Base-by-base conservation (phyloP, 768 basidiomycete genomes). In the Sporobolomyces roseus region DNA sequence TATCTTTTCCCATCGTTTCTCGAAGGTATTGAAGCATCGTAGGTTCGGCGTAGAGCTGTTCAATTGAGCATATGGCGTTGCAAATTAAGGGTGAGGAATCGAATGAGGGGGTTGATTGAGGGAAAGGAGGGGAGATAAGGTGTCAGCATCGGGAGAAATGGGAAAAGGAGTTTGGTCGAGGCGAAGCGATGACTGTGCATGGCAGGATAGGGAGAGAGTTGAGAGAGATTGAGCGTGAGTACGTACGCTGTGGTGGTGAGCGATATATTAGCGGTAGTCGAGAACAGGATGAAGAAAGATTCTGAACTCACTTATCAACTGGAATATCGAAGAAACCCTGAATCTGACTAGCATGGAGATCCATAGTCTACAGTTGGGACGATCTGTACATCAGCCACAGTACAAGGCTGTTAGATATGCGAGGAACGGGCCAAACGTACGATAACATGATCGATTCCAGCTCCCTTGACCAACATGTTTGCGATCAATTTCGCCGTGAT, bases 301-400 rank as follows among this genome's bases (percentile, higher is more conserved):
- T n/a, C n/a, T n/a, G 19, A 17, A 55, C 91, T 84, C 78, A 94
- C 91, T 99, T 98, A 84, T 99, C 96, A 76, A 97, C 94, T 12
- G 96, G 96, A 50, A 98, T 93, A 79, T 98, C 94, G 79, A 99
- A 99, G 82, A 99, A 99, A 9, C 96, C 96, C 81, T 99, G 96
- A 71, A 99, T 98, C 78, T 99, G 96, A 2, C 92, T 94, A 36
- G 96, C 96, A 78, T 99, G 94, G 66, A 98, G 82, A 81, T 99
- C 96, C 92, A 98, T 96, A 13, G 94, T 98, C 91, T 93, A 72
- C 27, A 6, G 16, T 27, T n/a, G 9, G 2, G n/a, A n/a, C n/a
- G n/a, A n/a, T n/a, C n/a, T n/a, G n/a, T n/a, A n/a, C n/a, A n/a
- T n/a, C n/a, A n/a, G n/a, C n/a, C n/a, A n/a, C n/a, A n/a, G n/a